These are phyloP conservation scores for Colletotrichum ledebouriae DNA, from an alignment of 2,329 filamentous ascomycete species.

Conservation along the genomic window DNA sequence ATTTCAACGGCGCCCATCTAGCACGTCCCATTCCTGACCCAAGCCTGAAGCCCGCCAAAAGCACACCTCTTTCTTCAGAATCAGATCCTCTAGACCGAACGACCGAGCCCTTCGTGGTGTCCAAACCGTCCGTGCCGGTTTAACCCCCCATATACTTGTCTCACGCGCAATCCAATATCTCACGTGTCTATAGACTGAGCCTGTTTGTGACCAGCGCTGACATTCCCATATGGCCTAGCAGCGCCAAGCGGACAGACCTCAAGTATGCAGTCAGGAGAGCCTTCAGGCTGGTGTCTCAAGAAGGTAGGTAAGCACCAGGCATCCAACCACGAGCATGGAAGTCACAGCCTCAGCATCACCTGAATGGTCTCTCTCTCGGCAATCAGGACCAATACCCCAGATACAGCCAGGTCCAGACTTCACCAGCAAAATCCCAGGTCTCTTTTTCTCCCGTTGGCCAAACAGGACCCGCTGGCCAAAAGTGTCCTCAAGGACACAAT, in stretches of 20 bases:
- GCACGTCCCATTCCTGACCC: conserved; percentile 32
- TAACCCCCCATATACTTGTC: conserved; percentile 3
- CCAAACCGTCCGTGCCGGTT: neutral
- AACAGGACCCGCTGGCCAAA: too few species aligned
- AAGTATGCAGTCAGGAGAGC: neutral
- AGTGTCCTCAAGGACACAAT: too few species aligned
- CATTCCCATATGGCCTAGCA: neutral
- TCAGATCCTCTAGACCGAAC: neutral
- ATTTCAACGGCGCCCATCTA: conserved; percentile 39
- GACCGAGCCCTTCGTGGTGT: neutral
- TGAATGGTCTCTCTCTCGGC: neutral
- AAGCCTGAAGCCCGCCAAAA: conserved; percentile 12
- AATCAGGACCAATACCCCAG: neutral
- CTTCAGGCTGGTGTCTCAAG: neutral
- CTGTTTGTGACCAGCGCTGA: neutral
- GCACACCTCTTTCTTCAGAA: conserved; percentile 1
- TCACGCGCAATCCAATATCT: conserved; percentile 4
- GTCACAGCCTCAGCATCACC: neutral
- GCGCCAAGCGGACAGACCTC: neutral
- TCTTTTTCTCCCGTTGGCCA: neutral
- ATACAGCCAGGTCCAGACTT: neutral
- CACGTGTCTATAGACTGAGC: conserved; percentile 4
- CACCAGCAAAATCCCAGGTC: neutral
- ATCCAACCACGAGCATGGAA: neutral
- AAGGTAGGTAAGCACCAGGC: neutral